Base-by-base conservation (phyloP, 1,284 basidiomycete genomes). In the Cryptococcus jaspeensis region DNA sequence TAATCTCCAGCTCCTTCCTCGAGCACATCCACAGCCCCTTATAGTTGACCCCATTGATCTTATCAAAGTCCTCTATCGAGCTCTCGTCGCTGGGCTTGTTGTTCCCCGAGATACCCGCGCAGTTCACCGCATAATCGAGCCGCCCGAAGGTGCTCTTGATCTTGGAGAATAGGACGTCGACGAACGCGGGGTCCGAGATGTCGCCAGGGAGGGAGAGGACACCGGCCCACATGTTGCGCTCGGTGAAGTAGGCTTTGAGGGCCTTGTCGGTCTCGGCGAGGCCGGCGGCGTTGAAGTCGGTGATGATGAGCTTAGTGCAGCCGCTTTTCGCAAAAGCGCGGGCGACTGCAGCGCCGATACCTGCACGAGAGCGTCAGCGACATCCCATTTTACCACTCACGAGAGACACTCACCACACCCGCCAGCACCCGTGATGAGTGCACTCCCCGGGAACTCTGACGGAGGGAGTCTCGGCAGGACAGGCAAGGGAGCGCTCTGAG, bases 41-140 rank as follows among this genome's bases (percentile, higher is more conserved):
- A 48, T 68, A 66, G 52, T 73, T 73, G 32, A 73, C 61, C 20
- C 51, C 58, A 16, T 63, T 63, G 39, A 71, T 59, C 40, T 52
- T 57, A 54, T 71, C 68, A 47, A 64, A 73, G 37, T 64, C 68
- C n/a, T 57, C 60, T 11, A 63, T 43, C 9, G 38, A 41, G 36
- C 47, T 56, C 16, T 52, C 20, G 15, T 44, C 44, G 2, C 58
- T 49, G 12, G 60, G 50, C 7, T 47, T 44, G 50, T 56, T 55
- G 35, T 60, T 61, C 0, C 63, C 61, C 1, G 56, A 59, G 25
- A 70, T 61, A 0, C 64, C 71, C 1, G 71, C 71, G 40, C 62
- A 64, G 55, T 73, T 73, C 37, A 70, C 66, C 28, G 65, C 66
- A 40, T 73, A 71, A 58, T 73, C 71, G 20, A 73, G 28, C 16